These are phyloP conservation scores for Protea cynaroides DNA, from an alignment of 164 flowering plant genomes.

Conservation along the genomic window DNA sequence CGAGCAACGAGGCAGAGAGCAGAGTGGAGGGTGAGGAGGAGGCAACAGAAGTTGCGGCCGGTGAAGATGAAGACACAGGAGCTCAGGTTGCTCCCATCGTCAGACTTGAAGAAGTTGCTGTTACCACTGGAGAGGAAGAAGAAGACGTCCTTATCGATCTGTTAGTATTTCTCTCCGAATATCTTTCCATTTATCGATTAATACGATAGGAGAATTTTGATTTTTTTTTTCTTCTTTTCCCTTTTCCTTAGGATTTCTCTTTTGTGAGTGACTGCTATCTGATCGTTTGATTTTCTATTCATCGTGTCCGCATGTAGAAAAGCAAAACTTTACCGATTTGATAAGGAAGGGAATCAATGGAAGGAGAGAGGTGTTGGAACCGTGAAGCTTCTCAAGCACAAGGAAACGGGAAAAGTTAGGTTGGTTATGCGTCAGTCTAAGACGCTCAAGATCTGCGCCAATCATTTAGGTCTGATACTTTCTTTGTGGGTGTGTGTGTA, in stretches of 20 bases:
- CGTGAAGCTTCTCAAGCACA: constrained; percentile 36
- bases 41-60: constrained; percentile 28
- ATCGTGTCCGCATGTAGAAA: constrained; percentile 15
- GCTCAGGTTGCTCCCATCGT: constrained; percentile 87
- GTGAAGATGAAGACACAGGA: constrained; percentile 79
- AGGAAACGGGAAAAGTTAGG: constrained; percentile 33
- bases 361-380: constrained; percentile 40
- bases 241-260: no score
- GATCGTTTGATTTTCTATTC: not conserved
- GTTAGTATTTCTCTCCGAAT: constrained; percentile 14
- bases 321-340: constrained; percentile 39
- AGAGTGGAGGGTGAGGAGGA: constrained; percentile 33
- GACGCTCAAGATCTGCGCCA: constrained; percentile 39
- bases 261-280: not conserved
- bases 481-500: not conserved
- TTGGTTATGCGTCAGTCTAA: constrained; percentile 35
- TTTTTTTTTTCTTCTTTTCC: not conserved
- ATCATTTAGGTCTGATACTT: constrained; percentile 26
- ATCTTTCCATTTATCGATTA: not conserved
- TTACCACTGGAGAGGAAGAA: constrained; percentile 78
- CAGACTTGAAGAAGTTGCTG: constrained; percentile 75
- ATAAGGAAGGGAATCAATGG: constrained; percentile 39
- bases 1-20: constrained; percentile 41
- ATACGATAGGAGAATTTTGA: not conserved
- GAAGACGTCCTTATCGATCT: constrained; percentile 64